Evolutionary conservation across 257 asterid genomes (phyloP).

Genomic region (Prunella vulgaris): DNA sequence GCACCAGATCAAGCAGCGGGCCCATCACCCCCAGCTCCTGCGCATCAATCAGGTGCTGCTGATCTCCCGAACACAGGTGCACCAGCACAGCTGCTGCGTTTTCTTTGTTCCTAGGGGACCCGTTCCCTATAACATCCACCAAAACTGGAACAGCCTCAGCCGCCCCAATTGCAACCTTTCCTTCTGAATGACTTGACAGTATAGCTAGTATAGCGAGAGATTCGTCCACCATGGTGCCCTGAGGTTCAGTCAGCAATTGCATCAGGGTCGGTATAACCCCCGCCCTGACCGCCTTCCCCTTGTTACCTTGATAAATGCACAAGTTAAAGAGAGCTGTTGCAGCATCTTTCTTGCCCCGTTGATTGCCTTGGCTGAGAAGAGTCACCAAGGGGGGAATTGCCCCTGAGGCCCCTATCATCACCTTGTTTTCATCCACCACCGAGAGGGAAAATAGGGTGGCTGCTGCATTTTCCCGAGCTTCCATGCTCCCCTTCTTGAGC

Average conservation of each 20-base stretch:
- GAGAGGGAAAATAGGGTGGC: conserved; percentile 95
- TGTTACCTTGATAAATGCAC: conserved; percentile 94
- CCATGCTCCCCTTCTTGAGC: conserved; percentile 83
- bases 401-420: conserved; percentile 71
- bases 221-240: conserved; percentile 85
- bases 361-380: conserved; percentile 73
- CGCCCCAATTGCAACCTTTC: conserved; percentile 71
- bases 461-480: conserved; percentile 92
- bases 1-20: conserved; percentile 57
- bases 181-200: conserved; percentile 77
- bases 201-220: conserved; percentile 89
- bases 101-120: conserved; percentile 83
- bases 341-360: conserved; percentile 88
- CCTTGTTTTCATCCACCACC: conserved; percentile 83
- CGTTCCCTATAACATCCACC: conserved; percentile 62
- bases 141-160: conserved; percentile 79
- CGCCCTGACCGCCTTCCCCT: conserved; percentile 90
- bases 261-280: conserved; percentile 80
- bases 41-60: conserved; percentile 54
- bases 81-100: conserved; percentile 86
- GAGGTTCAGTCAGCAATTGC: conserved; percentile 75
- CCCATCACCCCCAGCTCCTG: conserved; percentile 79
- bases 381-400: conserved; percentile 83
- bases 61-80: conserved; percentile 82
- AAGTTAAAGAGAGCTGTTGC: conserved; percentile 90